phyloP scores from a whole-genome alignment of 1,284 basidiomycete genomes.

The Microbotryomycetes sp. region DNA sequence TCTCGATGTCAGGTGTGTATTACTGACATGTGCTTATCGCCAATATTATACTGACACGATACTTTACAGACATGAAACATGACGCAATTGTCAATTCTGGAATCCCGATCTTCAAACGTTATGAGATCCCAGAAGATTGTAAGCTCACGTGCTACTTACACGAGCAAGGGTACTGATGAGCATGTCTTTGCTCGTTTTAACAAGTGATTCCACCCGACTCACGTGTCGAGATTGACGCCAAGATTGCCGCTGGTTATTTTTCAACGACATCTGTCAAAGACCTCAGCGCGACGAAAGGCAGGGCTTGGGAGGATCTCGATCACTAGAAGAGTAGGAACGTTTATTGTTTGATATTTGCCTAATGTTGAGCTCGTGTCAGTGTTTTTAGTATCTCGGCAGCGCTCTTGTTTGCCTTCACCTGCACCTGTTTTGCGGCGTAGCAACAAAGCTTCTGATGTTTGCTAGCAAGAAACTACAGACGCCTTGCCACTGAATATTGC shows the following conservation, averaged over 20 bases:
- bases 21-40: too few relatives aligned
- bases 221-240: slow-evolving; percentile 89
- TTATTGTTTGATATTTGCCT: too few relatives aligned
- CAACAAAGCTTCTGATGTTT: too few relatives aligned
- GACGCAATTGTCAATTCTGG: slow-evolving; percentile 83
- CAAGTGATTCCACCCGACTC: slow-evolving; percentile 80
- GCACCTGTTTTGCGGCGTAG: too few relatives aligned
- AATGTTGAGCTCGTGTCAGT: too few relatives aligned
- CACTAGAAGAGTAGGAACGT: slow-evolving; percentile 15
- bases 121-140: slow-evolving; percentile 63
- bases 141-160: not conserved
- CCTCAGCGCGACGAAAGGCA: slow-evolving; percentile 79
- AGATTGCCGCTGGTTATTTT: slow-evolving; percentile 71
- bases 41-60: too few relatives aligned
- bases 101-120: slow-evolving; percentile 72
- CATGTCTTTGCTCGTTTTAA: not conserved
- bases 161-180: not conserved
- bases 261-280: slow-evolving; percentile 71
- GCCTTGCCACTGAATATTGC: too few relatives aligned
- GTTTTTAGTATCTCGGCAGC: too few relatives aligned
- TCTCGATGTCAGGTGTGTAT: slow-evolving; percentile 61
- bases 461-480: too few relatives aligned
- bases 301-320: slow-evolving; percentile 55
- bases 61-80: slow-evolving; percentile 65
- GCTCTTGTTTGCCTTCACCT: too few relatives aligned